Evolutionary conservation across 2,329 filamentous ascomycete genomes (phyloP), one percentile per base, ranked within the genome.

Genomic region (Sclerotinia subarctica): DNA sequence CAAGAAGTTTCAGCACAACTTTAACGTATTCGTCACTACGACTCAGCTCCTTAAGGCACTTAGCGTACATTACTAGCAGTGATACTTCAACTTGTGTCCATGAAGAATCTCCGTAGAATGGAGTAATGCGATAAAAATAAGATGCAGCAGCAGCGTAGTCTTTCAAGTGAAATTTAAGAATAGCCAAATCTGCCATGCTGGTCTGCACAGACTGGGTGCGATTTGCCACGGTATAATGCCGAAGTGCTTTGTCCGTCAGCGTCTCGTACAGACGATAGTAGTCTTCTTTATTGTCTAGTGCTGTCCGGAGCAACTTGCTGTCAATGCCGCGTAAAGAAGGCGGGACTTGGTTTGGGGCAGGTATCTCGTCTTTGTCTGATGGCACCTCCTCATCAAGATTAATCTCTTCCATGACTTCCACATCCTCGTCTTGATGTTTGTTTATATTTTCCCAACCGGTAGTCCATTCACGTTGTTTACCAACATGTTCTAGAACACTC

Each of bases 1-100:
- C 86, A 15, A 95, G 80, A 1, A 97, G 81, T 74, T 90, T 90
- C 19, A 97, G 82, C 11, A 92, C 84, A 11, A 91, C 88, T 32
- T 87, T 86, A 21, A 94, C 88, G 74, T 93, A 96, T 70, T 96
- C 92, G 64, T 94, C 90, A 69, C 88, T 88, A 19, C 88, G 87
- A 60, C 90, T 83, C 38, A 97, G 84, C 73, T 92, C 85, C 72
- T 91, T 90, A 38, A 99, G 83, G 77, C 94, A 98, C 60, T 86
- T 85, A 0, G 91, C 87, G 77, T 97, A 95, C 84, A 97, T 90
- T 71, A 92, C 86, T 7, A 98, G 84, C 85, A 97, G 91, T 0
- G 90, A 90, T 4, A 93, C 82, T 76, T 98, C 93, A 17, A 97
- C 82, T 0, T 89, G 81, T 65, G 85, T 88, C 94, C 95, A 98